Evolutionary conservation across 2,329 filamentous ascomycete species (phyloP), one percentile per base, ranked within the genome.

Genomic region (Aspergillus sp.): DNA sequence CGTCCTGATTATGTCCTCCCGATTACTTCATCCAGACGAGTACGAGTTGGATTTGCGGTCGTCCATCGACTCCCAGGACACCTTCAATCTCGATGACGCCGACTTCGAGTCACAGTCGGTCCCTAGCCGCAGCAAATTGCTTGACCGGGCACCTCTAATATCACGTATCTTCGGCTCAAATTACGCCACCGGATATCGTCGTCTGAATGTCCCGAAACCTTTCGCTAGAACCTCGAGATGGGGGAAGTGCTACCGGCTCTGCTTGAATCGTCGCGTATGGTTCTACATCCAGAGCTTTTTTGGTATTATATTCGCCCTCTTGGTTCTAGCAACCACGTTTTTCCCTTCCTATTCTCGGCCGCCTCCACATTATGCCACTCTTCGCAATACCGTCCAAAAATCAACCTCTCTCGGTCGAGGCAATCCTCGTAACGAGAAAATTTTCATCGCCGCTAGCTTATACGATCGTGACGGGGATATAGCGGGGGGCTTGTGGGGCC

Each of bases 391-490:
- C 8, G 67, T 71, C 4, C 55, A 66, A 23, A 64, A 65, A 27
- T 76, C 73, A 21, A 62, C 68, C 21, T 55, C 63, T 6, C 60
- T 71, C 5, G 79, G 78, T 4, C 68, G 81, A 47, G 83, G 77
- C 7, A 86, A 86, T 61, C 66, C 77, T 2, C 72, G 77, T 54
- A 78, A 84, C 50, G 86, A 91, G 70, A 88, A 86, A 66, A 77
- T 91, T n/a, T 91, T 89, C 67, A 89, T 92, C 52, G 86, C 86
- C 1, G 84, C 88, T 15, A 90, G 86, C 66, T 79, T 92, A 54
- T 88, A 89, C 64, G 88, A 91, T 66, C 77, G 79, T 19, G 77
- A 78, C 6, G 87, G 86, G 1, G 75, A 80, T 3, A 75, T 91
- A 19, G 82, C 87, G 0, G 75, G 79, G 6, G 88, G 88, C 1